phyloP scores from a whole-genome alignment of 148 eudicot species.

The Rhododendron ferrugineum region DNA sequence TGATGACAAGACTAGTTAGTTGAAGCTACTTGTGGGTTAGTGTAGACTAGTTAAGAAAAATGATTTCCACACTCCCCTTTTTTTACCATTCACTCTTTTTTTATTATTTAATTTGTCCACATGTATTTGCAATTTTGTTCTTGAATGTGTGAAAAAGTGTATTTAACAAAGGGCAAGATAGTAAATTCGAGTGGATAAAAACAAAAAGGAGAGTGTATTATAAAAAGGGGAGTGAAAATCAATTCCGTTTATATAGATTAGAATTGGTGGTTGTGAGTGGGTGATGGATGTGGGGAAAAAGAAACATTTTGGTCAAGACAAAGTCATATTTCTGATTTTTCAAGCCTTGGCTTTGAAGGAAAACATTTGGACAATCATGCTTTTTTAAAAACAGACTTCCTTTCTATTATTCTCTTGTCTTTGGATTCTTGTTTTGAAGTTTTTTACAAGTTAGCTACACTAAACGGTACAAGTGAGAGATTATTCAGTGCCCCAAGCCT shows the following conservation, averaged over 20 bases:
- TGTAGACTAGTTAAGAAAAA: background rate
- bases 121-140: too few species aligned
- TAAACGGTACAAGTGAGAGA: background rate
- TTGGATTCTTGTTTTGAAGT: background rate
- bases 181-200: too few species aligned
- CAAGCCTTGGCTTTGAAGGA: slow-evolving; percentile 4
- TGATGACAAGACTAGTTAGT: background rate
- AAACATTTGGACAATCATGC: background rate
- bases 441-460: background rate
- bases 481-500: too few species aligned
- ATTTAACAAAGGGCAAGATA: too few species aligned
- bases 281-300: background rate
- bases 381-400: background rate
- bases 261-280: slow-evolving; percentile 2
- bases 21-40: background rate
- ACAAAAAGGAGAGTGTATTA: too few species aligned
- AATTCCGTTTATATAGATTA: too few species aligned
- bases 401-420: background rate
- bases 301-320: background rate
- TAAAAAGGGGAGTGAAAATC: too few species aligned
- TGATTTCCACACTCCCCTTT: too few species aligned
- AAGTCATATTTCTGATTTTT: background rate
- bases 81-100: too few species aligned
- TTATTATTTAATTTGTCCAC: too few species aligned
- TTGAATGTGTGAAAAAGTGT: too few species aligned